phyloP scores from a whole-genome alignment of 331 rosid species.

The Rhamnella rubrinervis region DNA sequence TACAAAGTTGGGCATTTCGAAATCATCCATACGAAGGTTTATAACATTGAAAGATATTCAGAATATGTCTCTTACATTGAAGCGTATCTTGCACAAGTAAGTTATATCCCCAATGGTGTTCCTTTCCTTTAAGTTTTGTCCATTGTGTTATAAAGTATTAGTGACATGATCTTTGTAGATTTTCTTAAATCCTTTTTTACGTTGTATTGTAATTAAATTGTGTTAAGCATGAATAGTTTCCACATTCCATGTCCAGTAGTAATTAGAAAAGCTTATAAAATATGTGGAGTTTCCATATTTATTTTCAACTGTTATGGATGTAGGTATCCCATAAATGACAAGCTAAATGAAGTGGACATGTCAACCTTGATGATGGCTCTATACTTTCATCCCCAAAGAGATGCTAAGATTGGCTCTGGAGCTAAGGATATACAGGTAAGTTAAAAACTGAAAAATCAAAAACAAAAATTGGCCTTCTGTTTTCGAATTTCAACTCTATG shows the following conservation, averaged over 20 bases:
- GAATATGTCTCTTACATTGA: conserved; percentile 40
- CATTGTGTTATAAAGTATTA: neutral
- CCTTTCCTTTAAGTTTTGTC: neutral
- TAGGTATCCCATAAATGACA: conserved; percentile 59
- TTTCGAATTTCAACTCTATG: neutral
- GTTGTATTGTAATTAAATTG: too few species aligned
- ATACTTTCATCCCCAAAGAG: conserved; percentile 63
- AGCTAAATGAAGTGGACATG: conserved; percentile 56
- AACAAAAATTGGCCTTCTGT: neutral
- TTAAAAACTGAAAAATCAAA: neutral
- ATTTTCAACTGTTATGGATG: conserved; percentile 29
- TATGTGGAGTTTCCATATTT: neutral
- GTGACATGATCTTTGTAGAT: neutral
- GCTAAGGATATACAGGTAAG: conserved; percentile 60
- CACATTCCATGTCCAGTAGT: neutral
- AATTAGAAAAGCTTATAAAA: neutral
- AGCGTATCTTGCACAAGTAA: conserved; percentile 65
- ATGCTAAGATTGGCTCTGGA: conserved; percentile 65
- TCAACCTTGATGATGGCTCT: conserved; percentile 54
- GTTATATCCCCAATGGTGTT: conserved; percentile 23
- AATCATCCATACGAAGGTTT: conserved; percentile 33
- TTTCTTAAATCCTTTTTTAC: neutral
- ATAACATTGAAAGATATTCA: conserved; percentile 52
- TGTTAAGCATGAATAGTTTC: neutral
- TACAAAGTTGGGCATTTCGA: conserved; percentile 41